Evolutionary conservation across 345 rosid genomes (phyloP), one percentile per base, ranked within the genome.

Genomic region (Anacardium occidentale): DNA sequence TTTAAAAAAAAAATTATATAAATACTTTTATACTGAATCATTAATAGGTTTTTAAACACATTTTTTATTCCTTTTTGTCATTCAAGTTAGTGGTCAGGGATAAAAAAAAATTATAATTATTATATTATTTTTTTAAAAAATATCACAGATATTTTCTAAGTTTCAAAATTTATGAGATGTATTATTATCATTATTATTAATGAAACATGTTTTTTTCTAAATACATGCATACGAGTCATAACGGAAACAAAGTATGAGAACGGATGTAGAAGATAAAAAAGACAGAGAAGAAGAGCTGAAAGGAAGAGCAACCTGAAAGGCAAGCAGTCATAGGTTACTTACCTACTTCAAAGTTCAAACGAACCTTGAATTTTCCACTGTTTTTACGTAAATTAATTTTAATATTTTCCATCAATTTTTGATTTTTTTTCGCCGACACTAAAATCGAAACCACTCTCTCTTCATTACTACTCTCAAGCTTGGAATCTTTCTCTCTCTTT

Each of bases 401-500:
- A 2, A 56, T 47, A 34, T 66, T 15, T 37, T 4, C 58, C 21
- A 6, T 65, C 37, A 25, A 21, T 1, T 64, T 64, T 34, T 13
- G 0, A 13, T 25, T 34, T 34, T 26, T 73, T 68, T 75, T 77
- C 74, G 88, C 86, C 88, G 88, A 85, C 88, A 81, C 81, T 18
- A 5, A 62, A 48, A 21, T 25, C 58, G 65, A 62, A 48, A 21
- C n/a, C 58, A 68, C 57, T 25, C 82, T 79, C 81, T 76, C 81
- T 60, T 55, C 62, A 65, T 79, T 59, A 34, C 78, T 63, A 29
- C 74, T 75, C 82, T 40, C 64, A 81, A 85, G 82, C 82, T 83
- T 83, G 75, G 84, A 77, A 80, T 84, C 83, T 77, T 73, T 70
- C 75, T 79, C 73, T 74, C 3, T 29, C 32, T 29, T 29, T 29